Conservation (phyloP, 2,329 filamentous ascomycete genomes). For the Fusarium sp. region DNA sequence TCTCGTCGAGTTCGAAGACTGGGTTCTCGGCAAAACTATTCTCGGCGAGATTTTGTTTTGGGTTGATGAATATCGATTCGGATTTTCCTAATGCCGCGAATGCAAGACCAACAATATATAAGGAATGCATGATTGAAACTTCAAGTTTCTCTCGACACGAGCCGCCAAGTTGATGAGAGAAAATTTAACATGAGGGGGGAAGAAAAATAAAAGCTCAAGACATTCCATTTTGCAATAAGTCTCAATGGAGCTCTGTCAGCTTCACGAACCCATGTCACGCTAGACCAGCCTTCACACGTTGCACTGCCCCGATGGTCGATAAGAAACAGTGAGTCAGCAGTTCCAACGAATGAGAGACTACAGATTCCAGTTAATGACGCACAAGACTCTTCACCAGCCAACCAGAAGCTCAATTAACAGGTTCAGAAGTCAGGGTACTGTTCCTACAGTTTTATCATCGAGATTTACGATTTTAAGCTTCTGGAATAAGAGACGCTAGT, state of each 20-base stretch:
- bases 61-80: neutral
- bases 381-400: neutral
- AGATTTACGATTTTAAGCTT: neutral
- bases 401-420: neutral
- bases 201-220: neutral
- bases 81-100: neutral
- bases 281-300: slow-evolving; percentile 4
- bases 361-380: neutral
- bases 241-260: neutral
- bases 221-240: neutral
- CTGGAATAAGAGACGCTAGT: neutral
- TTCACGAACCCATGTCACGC: slow-evolving; percentile 4
- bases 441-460: neutral
- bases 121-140: rapidly evolving
- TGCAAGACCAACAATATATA: rapidly evolving
- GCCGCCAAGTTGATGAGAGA: rapidly evolving
- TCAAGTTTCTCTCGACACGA: rapidly evolving
- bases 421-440: neutral
- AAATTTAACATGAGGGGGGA: neutral
- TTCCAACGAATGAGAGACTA: rapidly evolving
- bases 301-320: neutral
- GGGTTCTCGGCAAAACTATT: neutral
- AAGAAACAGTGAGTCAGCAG: slow-evolving; percentile 1
- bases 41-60: rapidly evolving
- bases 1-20: neutral